Evolutionary conservation across 2,329 filamentous ascomycete genomes (phyloP), one percentile per base, ranked within the genome.

Genomic region (Fusarium sp.): DNA sequence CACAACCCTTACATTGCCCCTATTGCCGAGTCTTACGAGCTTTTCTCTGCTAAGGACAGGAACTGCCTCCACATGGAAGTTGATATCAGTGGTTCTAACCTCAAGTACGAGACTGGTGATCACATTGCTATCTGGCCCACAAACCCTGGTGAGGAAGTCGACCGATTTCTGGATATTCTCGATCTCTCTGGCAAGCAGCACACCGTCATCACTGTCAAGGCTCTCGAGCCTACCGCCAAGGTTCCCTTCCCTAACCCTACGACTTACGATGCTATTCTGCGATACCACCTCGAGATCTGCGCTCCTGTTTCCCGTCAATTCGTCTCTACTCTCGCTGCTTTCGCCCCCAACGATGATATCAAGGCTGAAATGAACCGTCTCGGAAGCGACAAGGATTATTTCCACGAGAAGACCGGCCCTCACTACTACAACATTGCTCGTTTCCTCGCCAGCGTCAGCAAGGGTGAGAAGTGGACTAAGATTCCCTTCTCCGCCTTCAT

Each of bases 11-110:
- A 92, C 83, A 96, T 99, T 77, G 95, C 97, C 33, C 94, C 95
- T 31, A 97, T 99, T 74, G 87, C 86, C 76, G 92, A 97, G 78
- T 97, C 96, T n/a, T 86, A 86, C 72, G 96, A 99, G 82, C 79
- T 99, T 13, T 99, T 99, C 83, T 90, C 86, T 51, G 91, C 92
- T 80, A 93, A 94, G 80, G 92, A 94, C 76, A 88, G 97, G 66
- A 97, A 98, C 84, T 99, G 96, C 78, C 85, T 99, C 71, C 97
- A 99, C 81, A 89, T 98, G 87, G 97, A 99, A 80, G 89, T 99
- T 69, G 93, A 97, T 77, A 88, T 99, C 73, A 91, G 90, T 75
- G 92, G 89, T 73, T 97, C 94, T 54, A 97, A 97, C 79, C 85
- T 99, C 67, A 89, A 87, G 44, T 99, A 99, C 84, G 93, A 97